Base-by-base conservation (phyloP, 768 basidiomycete species). In the Paxillus ammoniavirescens region DNA sequence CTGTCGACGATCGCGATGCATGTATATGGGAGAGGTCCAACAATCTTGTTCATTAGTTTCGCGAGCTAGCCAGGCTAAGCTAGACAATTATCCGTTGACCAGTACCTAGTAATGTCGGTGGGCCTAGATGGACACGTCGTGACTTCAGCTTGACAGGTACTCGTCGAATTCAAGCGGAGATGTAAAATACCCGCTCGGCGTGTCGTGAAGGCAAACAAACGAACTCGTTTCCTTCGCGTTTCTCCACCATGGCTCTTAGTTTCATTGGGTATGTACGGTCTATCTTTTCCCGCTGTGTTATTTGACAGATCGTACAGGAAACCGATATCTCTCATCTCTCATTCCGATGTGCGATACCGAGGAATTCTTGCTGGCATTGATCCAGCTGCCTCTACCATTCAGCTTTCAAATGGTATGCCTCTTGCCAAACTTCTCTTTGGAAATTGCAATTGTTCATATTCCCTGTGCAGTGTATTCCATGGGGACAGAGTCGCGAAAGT, bases 341-440 rank as follows among this genome's bases (percentile, higher is more conserved):
- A 91, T 69, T 91, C 89, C 47, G 92, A 92, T 81, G 89, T 93
- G 56, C 87, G 92, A 52, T 94, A 93, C 74, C 81, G 89, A 58
- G 91, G 91, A 56, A 91, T 90, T 57, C 77, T 94, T 44, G 89
- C 89, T 46, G 90, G 89, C 37, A 92, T 94, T 64, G 90, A 93
- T 73, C 87, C 91, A 33, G 81, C 75, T 56, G 87, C 87, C 47
- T 91, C 89, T 10, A 94, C 92, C 4, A 93, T 94, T 59, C 88
- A 90, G 67, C 80, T 93, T 36, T 89, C 88, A 31, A 91, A 92
- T 79, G 91, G 91, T 91, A 56, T 41, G 55, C 53, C 41, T 62
- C 51, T 38, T 12, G 33, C 21, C 35, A 21, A 40, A 31, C n/a
- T 44, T 56, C 23, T 37, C 43, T 48, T 2, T 28, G 17, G 30